Conservation (phyloP, 1,284 basidiomycete genomes). For the Heterobasidion parviporum region DNA sequence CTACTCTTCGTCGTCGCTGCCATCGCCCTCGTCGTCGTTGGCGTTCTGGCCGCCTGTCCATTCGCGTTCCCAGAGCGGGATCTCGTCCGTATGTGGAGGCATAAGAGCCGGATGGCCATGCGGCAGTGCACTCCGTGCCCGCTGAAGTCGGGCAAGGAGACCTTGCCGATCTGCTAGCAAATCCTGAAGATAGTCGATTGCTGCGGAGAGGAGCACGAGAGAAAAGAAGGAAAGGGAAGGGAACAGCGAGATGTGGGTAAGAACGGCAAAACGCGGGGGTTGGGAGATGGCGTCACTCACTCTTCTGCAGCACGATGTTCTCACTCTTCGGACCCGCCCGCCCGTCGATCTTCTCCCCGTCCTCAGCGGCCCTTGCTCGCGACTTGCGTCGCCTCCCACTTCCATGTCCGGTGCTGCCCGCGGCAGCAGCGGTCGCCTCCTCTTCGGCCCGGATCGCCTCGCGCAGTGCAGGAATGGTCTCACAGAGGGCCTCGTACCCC, state of each 20-base stretch:
- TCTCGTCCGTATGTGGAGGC: constrained; percentile 23
- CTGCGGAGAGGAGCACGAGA: constrained; percentile 26
- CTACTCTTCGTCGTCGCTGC: constrained; percentile 35
- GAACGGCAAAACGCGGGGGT: constrained; percentile 2
- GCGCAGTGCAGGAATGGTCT: constrained; percentile 68
- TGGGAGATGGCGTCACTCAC: constrained; percentile 35
- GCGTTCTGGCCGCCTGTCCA: constrained; percentile 65
- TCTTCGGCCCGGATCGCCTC: constrained; percentile 70
- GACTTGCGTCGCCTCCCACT: constrained; percentile 23
- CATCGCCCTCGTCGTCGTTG: constrained; percentile 30
- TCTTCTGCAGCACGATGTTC: constrained; percentile 77
- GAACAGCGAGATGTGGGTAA: constrained; percentile 1
- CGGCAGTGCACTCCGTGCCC: constrained; percentile 47
- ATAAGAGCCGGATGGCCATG: constrained; percentile 46
- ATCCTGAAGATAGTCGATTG: constrained; percentile 75
- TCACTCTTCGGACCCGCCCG: constrained; percentile 80
- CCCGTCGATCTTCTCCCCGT: constrained; percentile 63
- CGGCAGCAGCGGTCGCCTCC: constrained; percentile 22
- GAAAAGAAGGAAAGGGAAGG: constrained; percentile 6
- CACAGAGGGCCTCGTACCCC: constrained; percentile 82
- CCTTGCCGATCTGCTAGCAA: constrained; percentile 49
- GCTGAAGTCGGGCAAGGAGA: constrained; percentile 50
- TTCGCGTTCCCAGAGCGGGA: constrained; percentile 64
- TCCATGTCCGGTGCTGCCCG: constrained; percentile 4
- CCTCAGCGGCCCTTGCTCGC: constrained; percentile 19